phyloP scores from a whole-genome alignment of 805 yeast species.

The Wickerhamomyces chaumierensis region DNA sequence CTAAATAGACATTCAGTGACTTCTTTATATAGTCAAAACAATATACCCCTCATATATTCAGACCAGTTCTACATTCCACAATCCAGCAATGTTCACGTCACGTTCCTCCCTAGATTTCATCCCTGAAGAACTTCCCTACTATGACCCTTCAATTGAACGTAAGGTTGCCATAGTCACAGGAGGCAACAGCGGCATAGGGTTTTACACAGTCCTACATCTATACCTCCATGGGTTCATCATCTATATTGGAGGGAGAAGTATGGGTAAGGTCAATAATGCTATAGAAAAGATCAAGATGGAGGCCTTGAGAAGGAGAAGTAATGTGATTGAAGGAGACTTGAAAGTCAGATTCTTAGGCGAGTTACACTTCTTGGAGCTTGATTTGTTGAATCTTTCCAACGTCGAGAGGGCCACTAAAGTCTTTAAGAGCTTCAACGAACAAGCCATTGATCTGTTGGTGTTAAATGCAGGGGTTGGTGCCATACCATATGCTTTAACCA shows the following conservation, averaged over 20 bases:
- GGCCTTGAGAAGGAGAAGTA: slow-evolving; percentile 25
- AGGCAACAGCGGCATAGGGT: slow-evolving; percentile 76
- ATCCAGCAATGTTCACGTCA: neutral
- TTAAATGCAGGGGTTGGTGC: slow-evolving; percentile 80
- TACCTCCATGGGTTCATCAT: slow-evolving; percentile 71
- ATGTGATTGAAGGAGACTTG: slow-evolving; percentile 5
- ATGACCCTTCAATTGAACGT: slow-evolving; percentile 41
- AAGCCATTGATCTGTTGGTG: slow-evolving; percentile 45
- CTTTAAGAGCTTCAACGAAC: slow-evolving; percentile 33
- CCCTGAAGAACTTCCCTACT: slow-evolving; percentile 48
- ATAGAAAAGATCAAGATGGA: slow-evolving; percentile 43
- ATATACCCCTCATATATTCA: too few species aligned
- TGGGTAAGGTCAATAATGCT: slow-evolving; percentile 42
- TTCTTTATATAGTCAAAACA: too few species aligned
- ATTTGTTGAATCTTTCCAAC: slow-evolving; percentile 32
- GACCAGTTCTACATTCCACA: neutral
- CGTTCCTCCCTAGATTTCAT: slow-evolving; percentile 1
- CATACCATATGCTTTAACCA: slow-evolving; percentile 53
- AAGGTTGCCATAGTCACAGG: slow-evolving; percentile 70
- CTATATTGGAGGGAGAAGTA: slow-evolving; percentile 64
- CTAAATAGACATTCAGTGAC: too few species aligned
- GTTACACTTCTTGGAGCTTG: slow-evolving; percentile 40
- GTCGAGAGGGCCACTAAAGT: slow-evolving; percentile 38
- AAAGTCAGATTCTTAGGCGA: slow-evolving; percentile 32
- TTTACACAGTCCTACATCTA: slow-evolving; percentile 61